Conservation (phyloP, 1,284 basidiomycete species). For the Entoloma clypeatum region DNA sequence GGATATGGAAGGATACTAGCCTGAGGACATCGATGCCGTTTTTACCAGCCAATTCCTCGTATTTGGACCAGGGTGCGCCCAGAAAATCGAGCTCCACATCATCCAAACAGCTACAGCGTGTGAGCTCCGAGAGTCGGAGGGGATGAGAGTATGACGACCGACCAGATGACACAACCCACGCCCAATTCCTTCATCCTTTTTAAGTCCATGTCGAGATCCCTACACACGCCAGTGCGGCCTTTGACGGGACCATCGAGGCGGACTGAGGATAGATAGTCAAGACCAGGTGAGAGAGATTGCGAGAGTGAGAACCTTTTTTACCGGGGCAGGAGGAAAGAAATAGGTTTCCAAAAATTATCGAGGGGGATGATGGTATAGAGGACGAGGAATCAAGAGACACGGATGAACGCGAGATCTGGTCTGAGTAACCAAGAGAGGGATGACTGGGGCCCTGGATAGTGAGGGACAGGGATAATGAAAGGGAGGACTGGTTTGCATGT, state of each 20-base stretch:
- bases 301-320: slow-evolving; percentile 67
- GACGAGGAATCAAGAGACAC: slow-evolving; percentile 8
- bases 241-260: slow-evolving; percentile 79
- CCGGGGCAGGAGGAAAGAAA: slow-evolving; percentile 92
- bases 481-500: slow-evolving; percentile 23
- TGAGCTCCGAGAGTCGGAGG: neutral
- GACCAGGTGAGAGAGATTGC: neutral
- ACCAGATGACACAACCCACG: slow-evolving; percentile 84
- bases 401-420: slow-evolving; percentile 2
- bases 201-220: slow-evolving; percentile 79
- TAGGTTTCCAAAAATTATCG: slow-evolving; percentile 74
- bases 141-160: slow-evolving; percentile 18
- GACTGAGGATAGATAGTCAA: slow-evolving; percentile 41
- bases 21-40: slow-evolving; percentile 77
- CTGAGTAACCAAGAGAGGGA: slow-evolving; percentile 1
- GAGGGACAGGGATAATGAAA: slow-evolving; percentile 28
- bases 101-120: slow-evolving; percentile 66
- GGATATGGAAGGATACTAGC: slow-evolving; percentile 23
- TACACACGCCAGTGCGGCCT: slow-evolving; percentile 80
- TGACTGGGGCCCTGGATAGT: slow-evolving; percentile 13
- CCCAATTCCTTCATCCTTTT: slow-evolving; percentile 73
- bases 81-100: slow-evolving; percentile 83
- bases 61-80: slow-evolving; percentile 81
- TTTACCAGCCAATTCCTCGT: slow-evolving; percentile 57
- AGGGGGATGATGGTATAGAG: slow-evolving; percentile 13